Base-by-base conservation (phyloP, 2,329 filamentous ascomycete species). In the Pseudofabraea citricarpa region DNA sequence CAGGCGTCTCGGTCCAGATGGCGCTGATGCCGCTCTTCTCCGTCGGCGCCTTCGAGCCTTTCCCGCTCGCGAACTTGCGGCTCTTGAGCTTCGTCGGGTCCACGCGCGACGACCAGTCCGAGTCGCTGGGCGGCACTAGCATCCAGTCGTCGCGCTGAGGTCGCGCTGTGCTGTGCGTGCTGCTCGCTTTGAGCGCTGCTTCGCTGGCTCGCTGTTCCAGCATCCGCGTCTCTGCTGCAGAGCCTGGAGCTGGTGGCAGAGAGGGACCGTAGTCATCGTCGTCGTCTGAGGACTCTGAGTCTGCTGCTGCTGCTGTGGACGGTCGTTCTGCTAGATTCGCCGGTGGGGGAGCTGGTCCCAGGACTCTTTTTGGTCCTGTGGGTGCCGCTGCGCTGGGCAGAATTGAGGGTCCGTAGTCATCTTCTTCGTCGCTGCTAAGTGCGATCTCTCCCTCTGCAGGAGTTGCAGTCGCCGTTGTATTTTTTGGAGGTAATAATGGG, bases 1-100 rank as follows among this genome's bases (percentile, higher is more conserved):
- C 87, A 0, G 89, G 87, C 7, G 89, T 95, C 64, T 97, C 91
- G 1, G 88, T 90, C 91, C 91, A 97, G 33, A 91, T 80, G 0
- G 56, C 53, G 37, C 51, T 55, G 6, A 63, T 52, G 2, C 58
- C 59, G 2, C 45, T 46, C 35, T 55, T 56, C 32, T 58, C 55
- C 2, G 46, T 60, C 4, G 65, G 64, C 7, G 64, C 69, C 48
- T 70, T 71, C 2, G 78, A 72, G 3, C 75, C 71, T 56, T 79
- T 82, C 5, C 81, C 79, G 0, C 85, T 85, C 40, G 88, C 82
- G 70, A 96, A 97, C 53, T 87, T 90, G 48, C 89, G 83, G 50
- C 81, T 83, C 55, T 84, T 82, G 47, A 91, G 72, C 64, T 90
- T 90, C 4, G 89, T 91, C 1, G 91, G 88, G 64, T 96, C 90